Conservation (phyloP, 257 asterid species). For the Avicennia marina region DNA sequence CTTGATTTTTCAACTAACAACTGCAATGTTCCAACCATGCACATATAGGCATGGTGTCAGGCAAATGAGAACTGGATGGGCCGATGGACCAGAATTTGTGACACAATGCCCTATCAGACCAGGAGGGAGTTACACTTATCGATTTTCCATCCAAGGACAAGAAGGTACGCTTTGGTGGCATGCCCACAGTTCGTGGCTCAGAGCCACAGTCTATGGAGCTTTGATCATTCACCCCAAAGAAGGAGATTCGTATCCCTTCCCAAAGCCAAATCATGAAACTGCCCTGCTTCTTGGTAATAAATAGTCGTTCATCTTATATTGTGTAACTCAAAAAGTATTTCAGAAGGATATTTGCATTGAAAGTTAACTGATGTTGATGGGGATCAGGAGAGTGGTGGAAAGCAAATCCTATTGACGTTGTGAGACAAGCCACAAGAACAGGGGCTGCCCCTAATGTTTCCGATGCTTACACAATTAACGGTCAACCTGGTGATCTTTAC, state of each 20-base stretch:
- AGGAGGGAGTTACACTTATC: slow-evolving; percentile 68
- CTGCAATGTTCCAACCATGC: neutral
- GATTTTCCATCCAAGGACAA: slow-evolving; percentile 78
- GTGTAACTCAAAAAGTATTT: too few relatives aligned
- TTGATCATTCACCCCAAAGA: slow-evolving; percentile 58
- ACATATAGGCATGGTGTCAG: slow-evolving; percentile 78
- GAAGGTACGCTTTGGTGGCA: slow-evolving; percentile 99
- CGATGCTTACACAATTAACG: slow-evolving; percentile 85
- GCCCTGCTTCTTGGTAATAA: slow-evolving; percentile 68
- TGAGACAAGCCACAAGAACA: slow-evolving; percentile 66
- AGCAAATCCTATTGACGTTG: slow-evolving; percentile 73
- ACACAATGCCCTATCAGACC: slow-evolving; percentile 91
- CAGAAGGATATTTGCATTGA: too few relatives aligned
- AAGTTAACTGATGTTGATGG: too few relatives aligned
- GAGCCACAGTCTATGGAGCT: slow-evolving; percentile 90
- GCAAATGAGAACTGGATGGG: slow-evolving; percentile 80
- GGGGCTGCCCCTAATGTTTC: slow-evolving; percentile 82
- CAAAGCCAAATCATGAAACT: slow-evolving; percentile 68
- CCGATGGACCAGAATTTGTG: slow-evolving; percentile 86
- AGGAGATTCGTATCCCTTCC: slow-evolving; percentile 70
- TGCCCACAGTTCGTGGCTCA: slow-evolving; percentile 94
- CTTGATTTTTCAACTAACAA: too few relatives aligned
- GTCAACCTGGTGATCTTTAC: slow-evolving; percentile 93
- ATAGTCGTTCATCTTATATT: neutral
- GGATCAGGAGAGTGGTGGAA: slow-evolving; percentile 96